Base-by-base conservation (phyloP, 495 filamentous ascomycete species). In the Penicillium paxilli region DNA sequence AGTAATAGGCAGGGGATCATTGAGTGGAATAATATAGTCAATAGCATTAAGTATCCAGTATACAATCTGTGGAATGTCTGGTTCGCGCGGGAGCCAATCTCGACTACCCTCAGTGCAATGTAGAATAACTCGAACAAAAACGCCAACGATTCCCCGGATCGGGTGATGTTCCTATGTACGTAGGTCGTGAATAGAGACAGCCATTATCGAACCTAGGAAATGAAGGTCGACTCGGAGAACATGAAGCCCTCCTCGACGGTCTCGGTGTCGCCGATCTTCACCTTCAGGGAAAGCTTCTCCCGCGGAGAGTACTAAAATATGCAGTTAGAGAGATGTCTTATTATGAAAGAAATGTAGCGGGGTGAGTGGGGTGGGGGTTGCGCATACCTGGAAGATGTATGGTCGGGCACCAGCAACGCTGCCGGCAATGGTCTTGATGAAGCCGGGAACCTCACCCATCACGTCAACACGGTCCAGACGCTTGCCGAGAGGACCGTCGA, bases 401-500 rank as follows among this genome's bases (percentile, higher is more conserved):
- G 94, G 95, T 74, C 89, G 91, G 19, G 94, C 93, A 55, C 94
- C 94, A 2, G 85, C 90, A 37, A 92, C 90, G 38, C 80, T 85
- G 33, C 88, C 89, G 10, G 95, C 91, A 68, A 98, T 88, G 44
- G 81, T 84, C 83, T 98, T 98, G 63, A 98, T 87, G 62, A 98
- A 96, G 24, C 88, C 89, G 3, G 94, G 94, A 45, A 98, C 88
- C 67, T 98, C 91, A 8, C 87, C 90, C 92, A 98, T 95, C 50
- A 98, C 87, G 70, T 98, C 95, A 45, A 98, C 83, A 55, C 90
- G 85, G 69, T 98, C 95, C 24, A 88, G 67, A 41, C 83, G 82
- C 22, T 82, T 73, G n/a, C 84, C 89, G 10, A 96, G 74, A 11
- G 72, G 60, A 9, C 87, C 89, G 55, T 88, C 84, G 9, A 97